Percentiles rank a stretch among this genome's conserved stretches.
Evolutionary conservation across 1,284 basidiomycete species (phyloP).

Genomic region (Phylloboletellus chloephorus): DNA sequence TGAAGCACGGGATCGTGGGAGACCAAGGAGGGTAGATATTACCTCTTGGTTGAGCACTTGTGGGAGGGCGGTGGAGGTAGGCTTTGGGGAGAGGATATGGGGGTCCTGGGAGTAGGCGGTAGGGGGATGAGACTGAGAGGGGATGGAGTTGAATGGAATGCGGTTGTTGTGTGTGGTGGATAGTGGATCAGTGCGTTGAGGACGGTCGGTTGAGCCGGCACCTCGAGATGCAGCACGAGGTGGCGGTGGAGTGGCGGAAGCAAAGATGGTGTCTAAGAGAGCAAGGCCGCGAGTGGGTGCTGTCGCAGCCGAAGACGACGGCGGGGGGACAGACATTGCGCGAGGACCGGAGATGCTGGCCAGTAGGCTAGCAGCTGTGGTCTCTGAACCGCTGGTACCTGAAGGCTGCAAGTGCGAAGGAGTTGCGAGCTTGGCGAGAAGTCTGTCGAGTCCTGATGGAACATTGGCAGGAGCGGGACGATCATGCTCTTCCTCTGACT

Average conservation of each 20-base stretch:
- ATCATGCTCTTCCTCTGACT: constrained; percentile 29
- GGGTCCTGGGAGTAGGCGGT: constrained; percentile 26
- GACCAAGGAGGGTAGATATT: constrained; percentile 52
- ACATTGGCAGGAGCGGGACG: constrained; percentile 13
- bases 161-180: constrained; percentile 6
- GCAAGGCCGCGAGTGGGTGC: constrained; percentile 38
- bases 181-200: constrained; percentile 12
- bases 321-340: constrained; percentile 32
- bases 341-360: constrained; percentile 23
- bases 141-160: constrained; percentile 2
- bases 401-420: constrained; percentile 18
- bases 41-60: constrained; percentile 63
- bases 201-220: constrained; percentile 7
- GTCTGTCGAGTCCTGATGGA: constrained; percentile 53
- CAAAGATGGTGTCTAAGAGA: constrained; percentile 49
- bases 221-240: constrained; percentile 19
- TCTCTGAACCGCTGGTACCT: constrained; percentile 22
- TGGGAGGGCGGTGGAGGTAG: constrained; percentile 40
- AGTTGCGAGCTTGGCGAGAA: constrained; percentile 50
- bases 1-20: constrained; percentile 46
- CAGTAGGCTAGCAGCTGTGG: constrained; percentile 27
- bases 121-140: constrained; percentile 11
- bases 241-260: constrained; percentile 36
- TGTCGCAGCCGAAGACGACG: constrained; percentile 19
- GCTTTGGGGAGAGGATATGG: constrained; percentile 43